A percentile compares a stretch with the other conserved stretches of the same genome.
Evolutionary conservation across 225 moss, liverwort and hornwort genomes (phyloP).

Genomic region (Pleurozium schreberi): DNA sequence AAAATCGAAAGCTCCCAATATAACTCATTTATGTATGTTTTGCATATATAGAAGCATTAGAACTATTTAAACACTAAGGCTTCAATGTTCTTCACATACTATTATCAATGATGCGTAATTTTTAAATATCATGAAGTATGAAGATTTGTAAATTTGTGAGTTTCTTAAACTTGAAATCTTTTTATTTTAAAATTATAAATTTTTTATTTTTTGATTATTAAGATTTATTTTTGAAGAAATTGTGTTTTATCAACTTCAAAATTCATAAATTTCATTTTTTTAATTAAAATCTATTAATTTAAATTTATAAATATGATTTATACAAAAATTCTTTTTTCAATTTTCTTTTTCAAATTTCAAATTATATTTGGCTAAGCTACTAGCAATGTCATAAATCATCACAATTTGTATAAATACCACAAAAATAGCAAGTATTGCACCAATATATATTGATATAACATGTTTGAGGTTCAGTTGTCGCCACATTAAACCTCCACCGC

Average conservation of each 20-base stretch:
- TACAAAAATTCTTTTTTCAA: too few relatives aligned
- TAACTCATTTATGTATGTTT: neutral
- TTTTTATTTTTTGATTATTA: too few relatives aligned
- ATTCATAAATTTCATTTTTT: neutral
- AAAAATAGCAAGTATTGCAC: too few relatives aligned
- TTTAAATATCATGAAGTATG: neutral
- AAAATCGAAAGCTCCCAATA: neutral
- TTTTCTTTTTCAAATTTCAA: too few relatives aligned
- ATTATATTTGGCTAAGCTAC: neutral
- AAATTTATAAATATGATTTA: too few relatives aligned
- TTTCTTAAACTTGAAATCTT: neutral
- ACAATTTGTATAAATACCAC: fast-evolving
- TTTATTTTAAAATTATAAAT: too few relatives aligned
- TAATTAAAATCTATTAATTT: neutral
- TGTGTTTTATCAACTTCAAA: neutral
- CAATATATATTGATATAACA: too few relatives aligned
- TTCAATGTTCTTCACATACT: neutral
- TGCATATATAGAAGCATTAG: neutral
- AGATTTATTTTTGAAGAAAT: too few relatives aligned
- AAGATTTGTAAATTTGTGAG: neutral
- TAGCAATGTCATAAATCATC: neutral
- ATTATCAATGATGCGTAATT: neutral
- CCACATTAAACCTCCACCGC: neutral
- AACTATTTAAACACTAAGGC: neutral
- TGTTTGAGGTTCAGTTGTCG: too few relatives aligned